These are phyloP conservation scores for Auxenochlorella pyrenoidosa DNA, from an alignment of 139 green algal species.

Conservation along the genomic window DNA sequence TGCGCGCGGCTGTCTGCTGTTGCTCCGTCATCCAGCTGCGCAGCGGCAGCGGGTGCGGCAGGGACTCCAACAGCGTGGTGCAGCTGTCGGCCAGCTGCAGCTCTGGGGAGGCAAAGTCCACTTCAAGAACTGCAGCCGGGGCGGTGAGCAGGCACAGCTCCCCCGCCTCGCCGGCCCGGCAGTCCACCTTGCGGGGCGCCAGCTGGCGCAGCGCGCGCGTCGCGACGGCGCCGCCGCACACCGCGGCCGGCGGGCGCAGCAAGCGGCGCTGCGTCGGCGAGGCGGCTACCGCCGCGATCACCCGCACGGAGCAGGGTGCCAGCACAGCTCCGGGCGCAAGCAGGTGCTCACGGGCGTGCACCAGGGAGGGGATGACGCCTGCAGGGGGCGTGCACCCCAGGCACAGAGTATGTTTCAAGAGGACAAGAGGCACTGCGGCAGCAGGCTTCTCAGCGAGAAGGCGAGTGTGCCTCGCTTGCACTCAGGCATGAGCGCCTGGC, in stretches of 20 bases:
- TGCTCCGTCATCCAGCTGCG: not conserved
- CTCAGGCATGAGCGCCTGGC: no score
- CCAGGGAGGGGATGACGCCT: not conserved
- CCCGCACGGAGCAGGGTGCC: not conserved
- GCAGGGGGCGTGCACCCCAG: not conserved
- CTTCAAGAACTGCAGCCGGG: not conserved
- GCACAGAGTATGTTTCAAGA: not conserved
- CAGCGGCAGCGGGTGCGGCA: not conserved
- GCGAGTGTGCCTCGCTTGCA: no score
- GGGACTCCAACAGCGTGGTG: not conserved
- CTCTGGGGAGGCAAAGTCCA: not conserved
- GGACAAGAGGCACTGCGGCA: not conserved
- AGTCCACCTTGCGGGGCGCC: conserved; percentile 13
- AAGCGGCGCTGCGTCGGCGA: not conserved
- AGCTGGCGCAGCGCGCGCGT: conserved; percentile 1
- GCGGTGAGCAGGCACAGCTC: not conserved
- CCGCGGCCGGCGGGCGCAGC: not conserved
- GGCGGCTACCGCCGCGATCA: not conserved
- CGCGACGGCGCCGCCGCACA: not conserved
- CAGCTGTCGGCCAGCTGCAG: conserved; percentile 3
- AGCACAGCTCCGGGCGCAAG: not conserved
- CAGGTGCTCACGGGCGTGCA: conserved; percentile 13
- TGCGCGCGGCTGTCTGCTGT: not conserved
- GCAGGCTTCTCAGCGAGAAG: no score
- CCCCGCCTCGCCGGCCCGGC: not conserved